Evolutionary conservation across 306 rosid species (phyloP).

Genomic region (Gillenia trifoliata): DNA sequence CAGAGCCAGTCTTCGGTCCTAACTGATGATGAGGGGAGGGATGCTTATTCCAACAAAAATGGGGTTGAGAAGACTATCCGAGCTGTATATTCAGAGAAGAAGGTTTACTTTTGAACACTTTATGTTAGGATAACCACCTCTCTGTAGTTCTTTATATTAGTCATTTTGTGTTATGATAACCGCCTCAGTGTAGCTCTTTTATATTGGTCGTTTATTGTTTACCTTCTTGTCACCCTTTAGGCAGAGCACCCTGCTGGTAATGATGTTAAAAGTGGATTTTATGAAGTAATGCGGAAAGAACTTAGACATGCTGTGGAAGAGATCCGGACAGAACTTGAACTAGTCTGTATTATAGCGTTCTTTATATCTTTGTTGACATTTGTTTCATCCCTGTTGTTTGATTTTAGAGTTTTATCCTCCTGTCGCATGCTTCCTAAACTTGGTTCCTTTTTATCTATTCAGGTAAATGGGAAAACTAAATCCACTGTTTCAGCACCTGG

Average conservation of each 20-base stretch:
- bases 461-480: constrained; percentile 58
- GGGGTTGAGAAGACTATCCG: constrained; percentile 49
- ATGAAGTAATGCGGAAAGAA: constrained; percentile 61
- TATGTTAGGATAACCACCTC: constrained; percentile 13
- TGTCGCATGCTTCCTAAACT: constrained; percentile 10
- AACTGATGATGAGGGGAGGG: constrained; percentile 82
- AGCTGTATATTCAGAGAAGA: constrained; percentile 50
- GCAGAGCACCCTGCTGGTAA: constrained; percentile 35
- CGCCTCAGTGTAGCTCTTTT: background rate
- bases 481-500: constrained; percentile 33
- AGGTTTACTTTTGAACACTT: constrained; percentile 40
- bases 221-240: constrained; percentile 37
- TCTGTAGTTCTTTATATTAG: constrained; percentile 5
- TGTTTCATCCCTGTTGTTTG: constrained; percentile 2
- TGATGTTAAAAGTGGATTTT: constrained; percentile 40
- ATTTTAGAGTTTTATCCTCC: background rate
- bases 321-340: constrained; percentile 56
- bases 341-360: constrained; percentile 39
- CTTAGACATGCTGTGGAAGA: constrained; percentile 54
- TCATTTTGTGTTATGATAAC: constrained; percentile 4
- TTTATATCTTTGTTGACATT: constrained; percentile 11
- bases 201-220: constrained; percentile 12
- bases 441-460: constrained; percentile 20
- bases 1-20: constrained; percentile 93
- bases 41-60: constrained; percentile 36